Conservation (phyloP, 1,139 yeast species). For the Sugiyamaella grinbergsii region DNA sequence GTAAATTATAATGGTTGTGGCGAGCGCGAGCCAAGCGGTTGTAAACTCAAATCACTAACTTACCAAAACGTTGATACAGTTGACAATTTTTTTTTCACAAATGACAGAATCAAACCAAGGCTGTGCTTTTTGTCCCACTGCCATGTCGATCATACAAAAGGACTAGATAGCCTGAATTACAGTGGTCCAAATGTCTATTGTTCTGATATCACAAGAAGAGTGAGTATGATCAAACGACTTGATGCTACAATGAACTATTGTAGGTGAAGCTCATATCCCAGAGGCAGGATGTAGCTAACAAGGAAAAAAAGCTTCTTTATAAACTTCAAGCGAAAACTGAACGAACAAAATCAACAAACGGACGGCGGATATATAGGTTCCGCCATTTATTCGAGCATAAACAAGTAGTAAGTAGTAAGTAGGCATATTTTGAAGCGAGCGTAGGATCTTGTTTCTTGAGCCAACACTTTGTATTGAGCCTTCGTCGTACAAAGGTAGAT, state of each 20-base stretch:
- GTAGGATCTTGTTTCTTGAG: neutral
- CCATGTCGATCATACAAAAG: conserved; percentile 60
- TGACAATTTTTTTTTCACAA: conserved; percentile 10
- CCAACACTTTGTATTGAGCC: neutral
- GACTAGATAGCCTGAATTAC: conserved; percentile 49
- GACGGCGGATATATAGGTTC: conserved; percentile 17
- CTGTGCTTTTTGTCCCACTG: conserved; percentile 54
- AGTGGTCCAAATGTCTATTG: conserved; percentile 52
- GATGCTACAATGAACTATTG: too few species aligned
- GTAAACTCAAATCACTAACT: too few species aligned
- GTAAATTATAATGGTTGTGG: conserved; percentile 28
- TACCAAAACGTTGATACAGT: conserved; percentile 2
- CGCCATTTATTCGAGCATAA: conserved; percentile 15
- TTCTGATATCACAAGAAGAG: conserved; percentile 49
- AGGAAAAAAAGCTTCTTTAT: conserved; percentile 24
- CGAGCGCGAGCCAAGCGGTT: too few species aligned
- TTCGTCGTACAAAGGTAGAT: neutral
- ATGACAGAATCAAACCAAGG: conserved; percentile 31
- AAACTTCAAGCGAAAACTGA: conserved; percentile 21
- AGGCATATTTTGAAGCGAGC: neutral
- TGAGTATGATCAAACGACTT: too few species aligned
- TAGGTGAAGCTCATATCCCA: neutral
- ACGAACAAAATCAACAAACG: conserved; percentile 19
- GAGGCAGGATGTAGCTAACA: too few species aligned
- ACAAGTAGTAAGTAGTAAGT: conserved; percentile 14